phyloP scores from a whole-genome alignment of 768 basidiomycete genomes.

The Russula emetica region DNA sequence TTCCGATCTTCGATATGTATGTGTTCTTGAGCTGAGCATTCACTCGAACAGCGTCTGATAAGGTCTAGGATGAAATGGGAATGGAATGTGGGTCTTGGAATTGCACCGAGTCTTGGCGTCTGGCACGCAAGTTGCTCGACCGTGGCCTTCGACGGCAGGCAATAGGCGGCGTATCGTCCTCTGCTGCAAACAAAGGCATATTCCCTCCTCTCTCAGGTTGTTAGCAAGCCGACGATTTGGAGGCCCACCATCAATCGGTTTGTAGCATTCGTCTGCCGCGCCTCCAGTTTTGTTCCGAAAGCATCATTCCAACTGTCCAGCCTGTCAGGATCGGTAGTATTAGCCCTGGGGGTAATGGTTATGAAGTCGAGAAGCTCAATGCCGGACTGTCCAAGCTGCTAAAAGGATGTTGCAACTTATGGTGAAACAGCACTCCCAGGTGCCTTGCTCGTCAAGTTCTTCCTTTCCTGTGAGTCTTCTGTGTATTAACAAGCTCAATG shows the following conservation, averaged over 20 bases:
- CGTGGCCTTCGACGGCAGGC: not conserved
- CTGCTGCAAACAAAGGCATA: not conserved
- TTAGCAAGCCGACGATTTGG: not conserved
- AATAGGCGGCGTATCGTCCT: not conserved
- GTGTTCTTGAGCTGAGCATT: not conserved
- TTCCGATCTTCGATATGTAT: conserved; percentile 10
- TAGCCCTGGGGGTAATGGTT: conserved; percentile 8
- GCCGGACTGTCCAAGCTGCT: not conserved
- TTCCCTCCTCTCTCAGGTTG: not conserved
- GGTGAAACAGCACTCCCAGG: not conserved
- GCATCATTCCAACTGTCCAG: not conserved
- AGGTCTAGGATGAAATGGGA: not conserved
- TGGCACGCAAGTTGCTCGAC: conserved; percentile 3
- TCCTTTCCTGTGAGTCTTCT: not conserved
- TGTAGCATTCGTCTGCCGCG: not conserved
- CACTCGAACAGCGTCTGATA: not conserved
- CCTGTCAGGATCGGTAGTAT: not conserved
- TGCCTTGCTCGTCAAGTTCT: conserved; percentile 7
- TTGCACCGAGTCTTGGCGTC: not conserved
- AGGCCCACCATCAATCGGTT: not conserved
- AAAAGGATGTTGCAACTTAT: not conserved
- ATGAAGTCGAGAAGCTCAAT: conserved; percentile 2
- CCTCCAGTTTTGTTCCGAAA: too few species aligned
- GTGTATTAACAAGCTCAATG: too few species aligned
- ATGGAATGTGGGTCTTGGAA: not conserved